Conservation (phyloP, 164 flowering plant genomes). For the Aristolochia californica region DNA sequence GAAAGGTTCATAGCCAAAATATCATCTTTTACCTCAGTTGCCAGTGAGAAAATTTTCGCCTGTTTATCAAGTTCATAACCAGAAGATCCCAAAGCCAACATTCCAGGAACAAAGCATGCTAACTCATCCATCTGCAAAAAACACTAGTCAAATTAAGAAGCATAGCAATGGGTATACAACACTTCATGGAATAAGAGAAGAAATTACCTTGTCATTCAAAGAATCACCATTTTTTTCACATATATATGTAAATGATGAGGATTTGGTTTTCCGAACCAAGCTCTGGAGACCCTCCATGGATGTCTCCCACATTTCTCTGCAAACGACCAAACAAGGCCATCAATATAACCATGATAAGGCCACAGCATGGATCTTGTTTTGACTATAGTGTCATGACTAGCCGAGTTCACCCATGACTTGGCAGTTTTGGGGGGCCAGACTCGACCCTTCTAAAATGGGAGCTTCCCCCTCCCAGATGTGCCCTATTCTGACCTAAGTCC, state of each 20-base stretch:
- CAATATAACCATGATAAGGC: too few relatives aligned
- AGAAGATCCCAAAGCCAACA: constrained; percentile 87
- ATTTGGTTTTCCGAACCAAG: constrained; percentile 71
- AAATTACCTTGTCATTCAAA: constrained; percentile 57
- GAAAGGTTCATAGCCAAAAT: too few relatives aligned
- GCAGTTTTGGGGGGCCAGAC: too few relatives aligned
- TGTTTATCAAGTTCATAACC: constrained; percentile 75
- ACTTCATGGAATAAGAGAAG: constrained; percentile 1
- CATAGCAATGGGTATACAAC: not conserved
- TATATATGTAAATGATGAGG: constrained; percentile 82
- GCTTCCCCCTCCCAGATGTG: too few relatives aligned
- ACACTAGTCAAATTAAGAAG: not conserved
- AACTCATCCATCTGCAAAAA: constrained; percentile 92
- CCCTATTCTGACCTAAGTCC: too few relatives aligned
- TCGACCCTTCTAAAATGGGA: too few relatives aligned
- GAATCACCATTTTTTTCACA: constrained; percentile 80
- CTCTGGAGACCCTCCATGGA: constrained; percentile 84
- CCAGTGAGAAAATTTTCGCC: constrained; percentile 59
- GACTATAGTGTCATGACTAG: too few relatives aligned
- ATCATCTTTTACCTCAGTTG: constrained; percentile 99
- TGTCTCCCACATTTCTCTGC: constrained; percentile 97
- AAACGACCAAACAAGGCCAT: not conserved
- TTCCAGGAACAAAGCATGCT: constrained; percentile 99
- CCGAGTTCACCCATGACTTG: too few relatives aligned
- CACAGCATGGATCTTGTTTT: too few relatives aligned